These are phyloP conservation scores for Microdochium paspali DNA, from an alignment of 2,329 filamentous ascomycete genomes.

Conservation along the genomic window DNA sequence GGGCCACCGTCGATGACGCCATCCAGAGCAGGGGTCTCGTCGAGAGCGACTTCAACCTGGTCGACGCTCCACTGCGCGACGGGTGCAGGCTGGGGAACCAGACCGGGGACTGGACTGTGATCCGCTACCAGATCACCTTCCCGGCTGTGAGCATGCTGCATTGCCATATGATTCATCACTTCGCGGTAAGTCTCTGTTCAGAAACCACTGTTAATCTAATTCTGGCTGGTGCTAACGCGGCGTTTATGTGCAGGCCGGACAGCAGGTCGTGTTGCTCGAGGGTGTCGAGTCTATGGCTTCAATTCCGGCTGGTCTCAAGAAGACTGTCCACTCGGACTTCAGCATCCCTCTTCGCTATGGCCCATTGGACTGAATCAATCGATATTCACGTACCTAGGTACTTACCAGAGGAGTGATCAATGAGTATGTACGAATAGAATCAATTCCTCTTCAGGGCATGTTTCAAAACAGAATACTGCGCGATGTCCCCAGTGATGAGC, in stretches of 20 bases:
- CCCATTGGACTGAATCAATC: constrained; percentile 5
- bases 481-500: too few species aligned
- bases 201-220: background rate
- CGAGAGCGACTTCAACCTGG: constrained; percentile 31
- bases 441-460: too few species aligned
- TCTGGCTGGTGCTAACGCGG: background rate
- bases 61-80: constrained; percentile 6
- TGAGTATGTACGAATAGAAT: too few species aligned
- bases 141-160: constrained; percentile 9
- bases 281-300: constrained; percentile 7
- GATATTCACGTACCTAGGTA: too few species aligned
- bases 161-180: constrained; percentile 10
- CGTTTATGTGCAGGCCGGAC: constrained; percentile 3
- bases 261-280: constrained; percentile 8
- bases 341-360: constrained; percentile 6
- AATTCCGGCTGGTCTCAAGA: constrained; percentile 7
- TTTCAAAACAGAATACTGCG: too few species aligned
- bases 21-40: constrained; percentile 29
- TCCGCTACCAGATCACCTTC: constrained; percentile 8
- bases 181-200: constrained; percentile 5
- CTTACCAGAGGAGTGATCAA: too few species aligned
- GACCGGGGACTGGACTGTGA: constrained; percentile 7
- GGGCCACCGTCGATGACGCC: constrained; percentile 22
- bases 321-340: constrained; percentile 7
- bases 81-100: constrained; percentile 6